Percentiles rank a stretch among this genome's conserved stretches.
Conservation (phyloP, 768 basidiomycete species). For the Pleurotus salmoneostramineus region DNA sequence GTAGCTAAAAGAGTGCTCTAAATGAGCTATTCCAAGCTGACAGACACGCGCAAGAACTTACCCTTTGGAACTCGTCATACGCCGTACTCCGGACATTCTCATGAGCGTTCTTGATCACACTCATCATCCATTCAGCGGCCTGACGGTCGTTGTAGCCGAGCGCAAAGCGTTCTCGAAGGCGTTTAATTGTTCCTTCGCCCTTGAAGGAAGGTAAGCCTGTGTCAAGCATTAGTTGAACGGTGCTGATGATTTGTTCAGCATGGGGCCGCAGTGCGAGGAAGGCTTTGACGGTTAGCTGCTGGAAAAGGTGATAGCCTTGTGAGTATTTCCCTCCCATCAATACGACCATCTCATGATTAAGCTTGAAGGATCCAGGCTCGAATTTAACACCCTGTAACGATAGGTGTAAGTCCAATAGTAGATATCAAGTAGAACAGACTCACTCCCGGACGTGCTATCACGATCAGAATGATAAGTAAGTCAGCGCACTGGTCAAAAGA, state of each 20-base stretch:
- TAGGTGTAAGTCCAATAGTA: constrained; percentile 2
- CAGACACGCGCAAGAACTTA: constrained; percentile 28
- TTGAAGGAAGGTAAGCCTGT: constrained; percentile 96
- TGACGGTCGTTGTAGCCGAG: constrained; percentile 80
- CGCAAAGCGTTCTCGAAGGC: constrained; percentile 85
- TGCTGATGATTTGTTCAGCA: constrained; percentile 84
- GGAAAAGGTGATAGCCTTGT: constrained; percentile 92
- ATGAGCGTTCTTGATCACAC: constrained; percentile 85
- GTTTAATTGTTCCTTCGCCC: constrained; percentile 86
- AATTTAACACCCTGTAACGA: constrained; percentile 88
- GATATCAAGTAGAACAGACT: constrained; percentile 14
- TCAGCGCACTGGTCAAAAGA: constrained; percentile 6
- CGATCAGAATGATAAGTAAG: constrained; percentile 21
- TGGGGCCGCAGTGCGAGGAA: constrained; percentile 97
- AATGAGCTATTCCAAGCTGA: neutral
- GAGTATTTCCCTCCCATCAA: constrained; percentile 96
- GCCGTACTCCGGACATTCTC: constrained; percentile 92
- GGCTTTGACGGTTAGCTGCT: constrained; percentile 90
- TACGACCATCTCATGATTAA: constrained; percentile 97
- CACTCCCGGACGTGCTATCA: constrained; percentile 63
- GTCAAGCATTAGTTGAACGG: constrained; percentile 91
- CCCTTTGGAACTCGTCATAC: constrained; percentile 94
- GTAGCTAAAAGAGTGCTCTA: constrained; percentile 21
- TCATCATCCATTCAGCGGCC: constrained; percentile 93
- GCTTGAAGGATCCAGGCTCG: constrained; percentile 96